Percentiles rank a stretch among this genome's conserved stretches.
These are phyloP conservation scores for Curvularia eragrostidis DNA, from an alignment of 2,329 filamentous ascomycete genomes.

Conservation along the genomic window DNA sequence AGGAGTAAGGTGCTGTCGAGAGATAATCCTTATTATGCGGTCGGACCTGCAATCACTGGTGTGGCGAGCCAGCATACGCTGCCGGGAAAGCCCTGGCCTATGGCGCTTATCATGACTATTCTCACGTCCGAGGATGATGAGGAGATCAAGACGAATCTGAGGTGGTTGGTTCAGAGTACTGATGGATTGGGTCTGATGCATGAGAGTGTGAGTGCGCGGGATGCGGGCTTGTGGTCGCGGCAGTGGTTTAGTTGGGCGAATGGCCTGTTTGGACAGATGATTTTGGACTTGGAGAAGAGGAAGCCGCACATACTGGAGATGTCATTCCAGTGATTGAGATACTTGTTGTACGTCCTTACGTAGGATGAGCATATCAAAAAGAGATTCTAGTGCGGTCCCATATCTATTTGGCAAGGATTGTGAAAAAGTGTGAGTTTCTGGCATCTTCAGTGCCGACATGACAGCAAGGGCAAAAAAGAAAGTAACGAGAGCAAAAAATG, in stretches of 20 bases:
- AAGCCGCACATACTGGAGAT: conserved; percentile 52
- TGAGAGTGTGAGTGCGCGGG: conserved; percentile 56
- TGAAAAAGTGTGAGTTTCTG: neutral
- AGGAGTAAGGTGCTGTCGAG: conserved; percentile 52
- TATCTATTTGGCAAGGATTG: too few relatives aligned
- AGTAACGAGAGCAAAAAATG: conserved; percentile 12
- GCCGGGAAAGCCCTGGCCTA: conserved; percentile 57
- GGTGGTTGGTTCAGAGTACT: conserved; percentile 55
- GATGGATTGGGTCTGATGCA: conserved; percentile 59
- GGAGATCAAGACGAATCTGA: conserved; percentile 53
- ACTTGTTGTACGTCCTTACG: neutral
- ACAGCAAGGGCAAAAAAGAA: neutral
- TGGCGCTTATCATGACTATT: conserved; percentile 58
- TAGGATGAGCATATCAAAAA: neutral
- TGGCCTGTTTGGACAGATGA: conserved; percentile 57
- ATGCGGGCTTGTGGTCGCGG: conserved; percentile 52
- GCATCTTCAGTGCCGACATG: neutral
- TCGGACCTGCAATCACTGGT: conserved; percentile 54
- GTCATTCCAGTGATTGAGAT: conserved; percentile 32
- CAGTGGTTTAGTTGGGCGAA: conserved; percentile 62
- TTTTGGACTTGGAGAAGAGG: conserved; percentile 53
- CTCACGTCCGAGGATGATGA: conserved; percentile 56
- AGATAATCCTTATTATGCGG: conserved; percentile 58
- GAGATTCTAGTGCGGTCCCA: too few relatives aligned
- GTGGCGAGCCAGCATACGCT: conserved; percentile 57